Base-by-base conservation (phyloP, 2,329 filamentous ascomycete genomes). In the Fusarium algeriense region DNA sequence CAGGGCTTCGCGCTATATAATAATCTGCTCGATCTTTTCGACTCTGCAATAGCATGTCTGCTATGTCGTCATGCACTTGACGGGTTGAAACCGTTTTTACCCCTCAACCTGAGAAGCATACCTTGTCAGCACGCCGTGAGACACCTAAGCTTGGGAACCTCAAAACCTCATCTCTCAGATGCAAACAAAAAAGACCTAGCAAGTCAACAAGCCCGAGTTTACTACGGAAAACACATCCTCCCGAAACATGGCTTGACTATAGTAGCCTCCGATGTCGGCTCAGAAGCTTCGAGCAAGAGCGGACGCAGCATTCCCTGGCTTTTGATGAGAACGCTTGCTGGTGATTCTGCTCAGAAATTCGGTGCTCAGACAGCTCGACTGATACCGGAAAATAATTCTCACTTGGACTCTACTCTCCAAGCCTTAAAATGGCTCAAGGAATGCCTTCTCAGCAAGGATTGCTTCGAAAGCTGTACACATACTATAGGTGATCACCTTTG, bases 371-470 rank as follows among this genome's bases (percentile, higher is more conserved):
- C 40, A 1, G 17, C 14, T 11, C 35, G 46, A 0, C 7, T 12
- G 0, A 3, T 56, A 1, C 23, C 41, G 7, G 20, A 37, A 8
- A 56, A 5, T 11, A 63, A 7, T 1, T 55, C 30, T 0, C 41
- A 34, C 3, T 2, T 17, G 0, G 37, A n/a, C 12, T 64, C 58
- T 1, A 43, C 41, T 7, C 1, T 32, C 2, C 58, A 55, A 35
- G 30, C n/a, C 19, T 12, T 63, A 3, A 23, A 37, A n/a, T 64
- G 58, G 61, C 8, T 63, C 4, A 55, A 55, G 9, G 28, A 43
- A 15, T 64, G 58, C 17, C 19, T 64, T 5, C 35, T 63, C 5
- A 20, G 46, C 2, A 30, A 37, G 11, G 48, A 48, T n/a, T 20
- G 6, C 13, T 40, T 54, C 3, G 35, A 48, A 12, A 6, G 1